These are phyloP conservation scores for Russula olivacea DNA, from an alignment of 768 basidiomycete species.

Conservation along the genomic window DNA sequence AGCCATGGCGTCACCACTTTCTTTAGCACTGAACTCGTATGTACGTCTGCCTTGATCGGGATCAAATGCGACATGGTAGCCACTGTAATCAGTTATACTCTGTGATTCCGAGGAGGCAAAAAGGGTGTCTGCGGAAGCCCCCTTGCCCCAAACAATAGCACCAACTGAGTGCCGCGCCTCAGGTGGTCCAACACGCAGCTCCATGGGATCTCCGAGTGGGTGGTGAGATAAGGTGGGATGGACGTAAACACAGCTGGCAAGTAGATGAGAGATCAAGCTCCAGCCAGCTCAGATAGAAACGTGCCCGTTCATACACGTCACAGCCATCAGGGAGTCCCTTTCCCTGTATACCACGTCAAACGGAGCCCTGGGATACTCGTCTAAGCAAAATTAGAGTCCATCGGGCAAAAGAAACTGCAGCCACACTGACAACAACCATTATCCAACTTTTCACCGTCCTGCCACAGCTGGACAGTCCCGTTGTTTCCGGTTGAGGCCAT, in stretches of 20 bases:
- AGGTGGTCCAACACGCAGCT: constrained; percentile 9
- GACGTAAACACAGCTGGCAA: constrained; percentile 13
- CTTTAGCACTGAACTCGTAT: constrained; percentile 10
- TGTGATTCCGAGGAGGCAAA: constrained; percentile 25
- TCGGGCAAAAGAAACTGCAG: neutral
- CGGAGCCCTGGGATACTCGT: constrained; percentile 15
- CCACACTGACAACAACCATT: constrained; percentile 1
- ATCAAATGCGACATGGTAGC: constrained; percentile 20
- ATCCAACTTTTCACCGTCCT: constrained; percentile 5
- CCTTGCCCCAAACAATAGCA: constrained; percentile 18
- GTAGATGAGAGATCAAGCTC: neutral
- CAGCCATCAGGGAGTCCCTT: constrained; percentile 18
- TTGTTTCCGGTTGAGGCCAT: constrained; percentile 23
- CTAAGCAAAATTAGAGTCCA: constrained; percentile 1
- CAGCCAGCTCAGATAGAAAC: neutral
- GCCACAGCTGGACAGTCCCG: constrained; percentile 19
- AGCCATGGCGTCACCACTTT: constrained; percentile 25
- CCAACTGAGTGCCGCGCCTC: constrained; percentile 19
- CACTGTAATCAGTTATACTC: constrained; percentile 3
- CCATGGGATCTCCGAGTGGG: constrained; percentile 10
- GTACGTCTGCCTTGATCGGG: constrained; percentile 6
- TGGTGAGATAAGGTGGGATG: neutral
- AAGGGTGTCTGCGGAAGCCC: constrained; percentile 11
- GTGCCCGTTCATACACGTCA: constrained; percentile 20
- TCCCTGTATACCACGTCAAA: constrained; percentile 16